Evolutionary conservation across 768 basidiomycete species (phyloP), one percentile per base, ranked within the genome.

Genomic region (Erythrobasidium yunnanense): DNA sequence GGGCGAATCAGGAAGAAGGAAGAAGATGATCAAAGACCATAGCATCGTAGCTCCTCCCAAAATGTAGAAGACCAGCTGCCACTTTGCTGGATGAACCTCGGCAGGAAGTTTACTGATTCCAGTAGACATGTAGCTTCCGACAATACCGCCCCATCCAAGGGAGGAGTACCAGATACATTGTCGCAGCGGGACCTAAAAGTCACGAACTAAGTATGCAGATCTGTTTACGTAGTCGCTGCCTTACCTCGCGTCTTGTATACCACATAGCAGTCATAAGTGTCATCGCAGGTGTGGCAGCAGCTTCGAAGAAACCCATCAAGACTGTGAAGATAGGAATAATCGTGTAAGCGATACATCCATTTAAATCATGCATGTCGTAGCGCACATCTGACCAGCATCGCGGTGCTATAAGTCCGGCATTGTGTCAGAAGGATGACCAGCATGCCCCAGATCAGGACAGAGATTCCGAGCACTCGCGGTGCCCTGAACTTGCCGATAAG

Each of bases 101-200:
- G 22, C 8, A 22, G 22, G 15, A n/a, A 23, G 22, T 52, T 8
- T 20, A 23, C 50, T 52, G 15, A 52, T n/a, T n/a, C n/a, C n/a
- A n/a, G 20, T 52, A 23, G 50, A 8, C 20, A 52, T 52, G 50
- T 52, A 52, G 29, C 11, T 8, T 15, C 50, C 50, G 22, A 52
- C 50, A 8, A 52, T 52, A 52, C 50, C 50, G 50, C 50, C 50
- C 11, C 50, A n/a, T 15, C 50, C 50, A 8, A 52, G 22, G 22
- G 50, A 52, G 50, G 20, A 20, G 50, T 52, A 52, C 50, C 50
- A 52, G 22, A 52, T 52, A 27, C 50, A 52, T 23, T 52, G 50
- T 52, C 50, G 8, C 11, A 52, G 22, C 22, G 50, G 50, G 8
- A 52, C n/a, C n/a, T n/a, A n/a, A n/a, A n/a, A n/a, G n/a, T n/a